Conservation (phyloP, 306 rosid genomes). For the Biancaea sappan region DNA sequence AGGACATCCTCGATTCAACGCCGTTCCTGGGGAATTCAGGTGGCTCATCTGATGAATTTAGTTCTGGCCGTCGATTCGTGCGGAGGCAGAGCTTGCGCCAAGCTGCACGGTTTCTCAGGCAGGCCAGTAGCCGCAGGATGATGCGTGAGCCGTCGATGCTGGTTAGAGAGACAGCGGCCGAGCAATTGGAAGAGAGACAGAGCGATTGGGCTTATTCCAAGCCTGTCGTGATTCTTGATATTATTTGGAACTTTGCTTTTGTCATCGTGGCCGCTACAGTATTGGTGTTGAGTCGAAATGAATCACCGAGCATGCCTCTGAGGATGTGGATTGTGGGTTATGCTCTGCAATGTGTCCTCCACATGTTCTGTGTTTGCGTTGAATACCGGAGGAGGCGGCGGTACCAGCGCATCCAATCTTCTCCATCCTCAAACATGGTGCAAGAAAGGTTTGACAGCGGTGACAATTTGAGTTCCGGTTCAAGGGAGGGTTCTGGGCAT, state of each 20-base stretch:
- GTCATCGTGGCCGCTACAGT: slow-evolving; percentile 63
- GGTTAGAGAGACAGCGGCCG: slow-evolving; percentile 94
- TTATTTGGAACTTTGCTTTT: slow-evolving; percentile 85
- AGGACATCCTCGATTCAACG: slow-evolving; percentile 64
- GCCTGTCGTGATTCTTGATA: slow-evolving; percentile 82
- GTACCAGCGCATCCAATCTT: slow-evolving; percentile 33
- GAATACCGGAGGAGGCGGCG: slow-evolving; percentile 64
- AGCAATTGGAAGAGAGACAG: slow-evolving; percentile 90
- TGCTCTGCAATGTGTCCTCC: slow-evolving; percentile 72
- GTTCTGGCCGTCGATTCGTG: slow-evolving; percentile 53
- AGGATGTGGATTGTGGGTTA: slow-evolving; percentile 85
- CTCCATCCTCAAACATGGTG: not conserved
- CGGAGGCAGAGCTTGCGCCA: slow-evolving; percentile 81
- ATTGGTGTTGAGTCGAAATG: slow-evolving; percentile 55
- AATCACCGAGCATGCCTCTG: slow-evolving; percentile 70
- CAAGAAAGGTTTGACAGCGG: slow-evolving; percentile 44
- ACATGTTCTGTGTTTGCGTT: slow-evolving; percentile 65
- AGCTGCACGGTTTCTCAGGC: slow-evolving; percentile 88
- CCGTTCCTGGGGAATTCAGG: slow-evolving; percentile 62
- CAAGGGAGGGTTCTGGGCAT: slow-evolving; percentile 52
- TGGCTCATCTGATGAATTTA: slow-evolving; percentile 63
- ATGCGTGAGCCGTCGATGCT: slow-evolving; percentile 96
- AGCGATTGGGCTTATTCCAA: slow-evolving; percentile 99
- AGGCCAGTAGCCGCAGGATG: slow-evolving; percentile 78
- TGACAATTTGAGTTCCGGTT: slow-evolving; percentile 49